Evolutionary conservation across 2,329 filamentous ascomycete species (phyloP).

Genomic region (Sporothrix pseudoabietina): DNA sequence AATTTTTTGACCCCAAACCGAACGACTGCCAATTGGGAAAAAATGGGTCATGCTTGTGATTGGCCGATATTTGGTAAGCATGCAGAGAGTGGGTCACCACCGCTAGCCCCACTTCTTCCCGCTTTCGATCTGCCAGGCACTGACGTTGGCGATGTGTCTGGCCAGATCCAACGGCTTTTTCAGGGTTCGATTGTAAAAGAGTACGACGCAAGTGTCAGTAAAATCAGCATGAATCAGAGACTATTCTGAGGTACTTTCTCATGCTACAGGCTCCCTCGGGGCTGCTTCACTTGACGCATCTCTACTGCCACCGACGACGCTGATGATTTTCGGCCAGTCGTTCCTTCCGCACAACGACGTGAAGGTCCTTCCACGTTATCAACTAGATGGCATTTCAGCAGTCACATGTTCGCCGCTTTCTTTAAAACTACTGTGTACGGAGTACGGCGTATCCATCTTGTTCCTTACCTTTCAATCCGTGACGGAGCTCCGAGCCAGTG

Average conservation of each 20-base stretch:
- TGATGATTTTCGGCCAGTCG: background rate
- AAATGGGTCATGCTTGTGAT: background rate
- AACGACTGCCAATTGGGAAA: background rate
- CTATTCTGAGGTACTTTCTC: background rate
- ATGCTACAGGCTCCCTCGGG: background rate
- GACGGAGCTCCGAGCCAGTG: background rate
- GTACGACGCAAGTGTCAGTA: too few species aligned
- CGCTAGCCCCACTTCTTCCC: background rate
- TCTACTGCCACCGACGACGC: too few species aligned
- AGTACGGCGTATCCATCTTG: too few species aligned
- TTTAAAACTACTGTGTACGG: background rate
- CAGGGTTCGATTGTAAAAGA: background rate
- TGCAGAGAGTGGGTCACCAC: background rate
- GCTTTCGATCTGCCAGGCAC: background rate
- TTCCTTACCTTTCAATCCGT: too few species aligned
- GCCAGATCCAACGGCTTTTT: background rate
- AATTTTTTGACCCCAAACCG: constrained; percentile 18
- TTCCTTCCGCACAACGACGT: background rate
- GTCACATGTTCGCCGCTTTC: background rate
- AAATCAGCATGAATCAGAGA: too few species aligned
- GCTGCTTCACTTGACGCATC: too few species aligned
- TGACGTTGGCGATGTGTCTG: background rate
- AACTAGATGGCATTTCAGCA: background rate
- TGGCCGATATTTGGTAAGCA: constrained; percentile 12
- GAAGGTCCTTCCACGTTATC: background rate